Evolutionary conservation across 495 filamentous ascomycete genomes (phyloP).

Genomic region (Podospora sp.): DNA sequence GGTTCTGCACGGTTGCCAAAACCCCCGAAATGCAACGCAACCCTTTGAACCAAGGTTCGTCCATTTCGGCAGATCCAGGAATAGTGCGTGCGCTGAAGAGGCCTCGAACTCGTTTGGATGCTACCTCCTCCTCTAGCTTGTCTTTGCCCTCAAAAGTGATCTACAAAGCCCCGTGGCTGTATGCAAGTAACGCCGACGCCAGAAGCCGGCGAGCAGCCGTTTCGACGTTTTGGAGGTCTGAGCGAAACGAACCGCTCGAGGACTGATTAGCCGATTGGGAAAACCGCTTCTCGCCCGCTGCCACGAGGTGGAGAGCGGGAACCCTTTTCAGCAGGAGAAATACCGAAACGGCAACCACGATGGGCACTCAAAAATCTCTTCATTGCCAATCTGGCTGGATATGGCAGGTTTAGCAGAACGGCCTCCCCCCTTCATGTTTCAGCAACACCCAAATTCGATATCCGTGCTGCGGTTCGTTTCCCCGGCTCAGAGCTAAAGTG

Average conservation of each 20-base stretch:
- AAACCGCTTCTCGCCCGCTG: not conserved
- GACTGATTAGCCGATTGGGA: constrained; percentile 17
- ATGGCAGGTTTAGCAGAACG: constrained; percentile 1
- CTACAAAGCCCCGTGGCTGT: constrained; percentile 8
- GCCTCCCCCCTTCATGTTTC: constrained; percentile 5
- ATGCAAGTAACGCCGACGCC: constrained; percentile 9
- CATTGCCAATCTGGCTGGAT: constrained; percentile 12
- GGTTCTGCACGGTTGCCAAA: constrained; percentile 7
- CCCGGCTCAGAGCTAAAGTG: constrained; percentile 9
- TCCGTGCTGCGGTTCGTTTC: constrained; percentile 15
- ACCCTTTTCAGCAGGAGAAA: constrained; percentile 8
- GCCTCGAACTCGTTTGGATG: not conserved
- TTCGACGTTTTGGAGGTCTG: constrained; percentile 12
- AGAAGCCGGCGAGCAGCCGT: constrained; percentile 13
- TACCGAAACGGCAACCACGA: constrained; percentile 10
- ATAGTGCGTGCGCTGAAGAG: constrained; percentile 13
- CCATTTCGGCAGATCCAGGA: constrained; percentile 21
- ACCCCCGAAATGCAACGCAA: constrained; percentile 18
- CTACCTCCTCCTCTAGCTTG: not conserved
- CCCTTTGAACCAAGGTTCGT: constrained; percentile 17
- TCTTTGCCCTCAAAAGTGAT: constrained; percentile 4
- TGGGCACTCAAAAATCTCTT: constrained; percentile 3
- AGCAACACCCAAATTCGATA: not conserved
- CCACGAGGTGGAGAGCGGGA: not conserved
- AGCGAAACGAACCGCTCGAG: constrained; percentile 14